Percentiles rank a stretch among this genome's conserved stretches.
Conservation (phyloP, 2,329 filamentous ascomycete genomes). For the Pseudocercospora macadamiae region DNA sequence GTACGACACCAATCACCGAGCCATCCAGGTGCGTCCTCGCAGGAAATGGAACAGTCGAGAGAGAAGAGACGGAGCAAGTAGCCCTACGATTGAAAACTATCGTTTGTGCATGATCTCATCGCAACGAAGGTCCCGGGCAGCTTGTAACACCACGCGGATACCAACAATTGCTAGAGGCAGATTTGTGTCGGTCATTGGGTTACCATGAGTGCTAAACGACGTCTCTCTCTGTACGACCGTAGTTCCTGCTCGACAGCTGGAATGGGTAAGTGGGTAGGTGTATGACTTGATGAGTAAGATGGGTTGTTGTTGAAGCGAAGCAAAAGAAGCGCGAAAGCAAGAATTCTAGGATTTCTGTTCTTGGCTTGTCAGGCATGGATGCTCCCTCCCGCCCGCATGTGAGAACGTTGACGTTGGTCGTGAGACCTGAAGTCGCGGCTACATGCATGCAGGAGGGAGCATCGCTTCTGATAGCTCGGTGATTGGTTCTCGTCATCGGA, state of each 20-base stretch:
- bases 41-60: conserved; percentile 13
- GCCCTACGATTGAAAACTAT: conserved; percentile 45
- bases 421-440: conserved; percentile 21
- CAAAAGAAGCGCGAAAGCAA: conserved; percentile 13
- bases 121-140: conserved; percentile 19
- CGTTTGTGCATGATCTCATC: conserved; percentile 33
- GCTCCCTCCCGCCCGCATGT: conserved; percentile 12
- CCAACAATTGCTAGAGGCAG: conserved; percentile 25
- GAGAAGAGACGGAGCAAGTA: conserved; percentile 37
- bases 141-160: background rate
- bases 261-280: conserved; percentile 1
- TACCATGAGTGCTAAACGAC: conserved; percentile 18
- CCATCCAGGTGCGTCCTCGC: conserved; percentile 28
- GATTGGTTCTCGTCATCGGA: conserved; percentile 27
- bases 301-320: conserved; percentile 17
- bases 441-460: conserved; percentile 25
- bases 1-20: conserved; percentile 13
- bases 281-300: conserved; percentile 10
- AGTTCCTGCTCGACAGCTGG: conserved; percentile 19
- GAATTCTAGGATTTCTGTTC: conserved; percentile 37
- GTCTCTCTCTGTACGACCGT: conserved; percentile 7
- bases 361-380: conserved; percentile 34
- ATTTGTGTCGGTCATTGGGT: conserved; percentile 20
- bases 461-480: conserved; percentile 30
- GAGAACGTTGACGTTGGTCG: conserved; percentile 11